Conservation (phyloP, 2,329 filamentous ascomycete species). For the Penicillium sp. region DNA sequence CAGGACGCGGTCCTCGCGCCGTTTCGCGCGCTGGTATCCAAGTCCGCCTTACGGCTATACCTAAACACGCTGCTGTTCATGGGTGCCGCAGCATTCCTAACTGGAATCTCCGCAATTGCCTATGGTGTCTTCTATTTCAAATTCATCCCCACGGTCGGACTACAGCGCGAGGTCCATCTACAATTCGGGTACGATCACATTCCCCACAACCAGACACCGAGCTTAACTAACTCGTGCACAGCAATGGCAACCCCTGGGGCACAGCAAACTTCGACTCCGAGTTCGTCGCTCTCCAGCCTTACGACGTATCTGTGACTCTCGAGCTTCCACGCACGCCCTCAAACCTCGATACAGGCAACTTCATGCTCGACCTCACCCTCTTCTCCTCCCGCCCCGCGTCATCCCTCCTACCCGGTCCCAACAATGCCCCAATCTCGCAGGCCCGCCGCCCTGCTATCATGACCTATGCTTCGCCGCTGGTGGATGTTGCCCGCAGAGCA, state of each 20-base stretch:
- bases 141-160: conserved; percentile 65
- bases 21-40: conserved; percentile 57
- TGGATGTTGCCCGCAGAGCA: conserved; percentile 61
- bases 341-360: conserved; percentile 80
- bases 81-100: conserved; percentile 53
- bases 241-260: conserved; percentile 53
- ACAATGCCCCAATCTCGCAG: conserved; percentile 53
- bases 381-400: conserved; percentile 49
- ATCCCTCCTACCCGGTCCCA: conserved; percentile 27
- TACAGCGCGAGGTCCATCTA: conserved; percentile 62
- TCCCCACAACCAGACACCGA: not conserved
- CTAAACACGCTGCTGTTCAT: conserved; percentile 58
- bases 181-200: conserved; percentile 57
- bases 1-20: conserved; percentile 56
- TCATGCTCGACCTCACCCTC: conserved; percentile 83
- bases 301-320: conserved; percentile 76
- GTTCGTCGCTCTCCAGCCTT: conserved; percentile 70
- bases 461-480: conserved; percentile 71
- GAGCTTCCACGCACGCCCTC: conserved; percentile 72
- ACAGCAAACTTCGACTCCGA: conserved; percentile 49
- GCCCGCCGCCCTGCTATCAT: conserved; percentile 75
- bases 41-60: conserved; percentile 62
- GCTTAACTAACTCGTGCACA: conserved; percentile 16
- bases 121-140: conserved; percentile 67
- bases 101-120: conserved; percentile 58